phyloP scores from a whole-genome alignment of 2,329 filamentous ascomycete genomes.

The Colletotrichum orchidophilum region DNA sequence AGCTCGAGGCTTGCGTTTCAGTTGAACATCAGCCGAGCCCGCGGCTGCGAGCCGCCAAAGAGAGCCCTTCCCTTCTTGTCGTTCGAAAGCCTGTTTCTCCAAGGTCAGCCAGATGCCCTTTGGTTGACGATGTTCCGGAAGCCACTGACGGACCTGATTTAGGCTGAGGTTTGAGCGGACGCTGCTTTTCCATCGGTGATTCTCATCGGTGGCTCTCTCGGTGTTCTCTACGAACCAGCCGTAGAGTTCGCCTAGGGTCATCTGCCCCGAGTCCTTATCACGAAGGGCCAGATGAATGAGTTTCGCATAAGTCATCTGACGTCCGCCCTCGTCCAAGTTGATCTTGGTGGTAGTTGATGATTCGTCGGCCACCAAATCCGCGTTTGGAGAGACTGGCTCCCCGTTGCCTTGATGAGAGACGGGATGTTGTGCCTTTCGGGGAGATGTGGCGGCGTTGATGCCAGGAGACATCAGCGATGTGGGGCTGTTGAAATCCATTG shows the following conservation, averaged over 20 bases:
- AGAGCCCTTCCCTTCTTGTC: neutral
- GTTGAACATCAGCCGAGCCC: neutral
- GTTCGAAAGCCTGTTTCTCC: neutral
- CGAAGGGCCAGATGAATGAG: neutral
- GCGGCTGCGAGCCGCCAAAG: neutral
- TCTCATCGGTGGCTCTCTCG: neutral
- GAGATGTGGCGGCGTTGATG: too few species aligned
- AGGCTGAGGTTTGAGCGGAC: neutral
- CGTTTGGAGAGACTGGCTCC: too few species aligned
- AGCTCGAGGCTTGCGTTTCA: neutral
- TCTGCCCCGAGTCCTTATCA: neutral
- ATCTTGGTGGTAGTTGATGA: neutral
- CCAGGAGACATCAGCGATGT: too few species aligned
- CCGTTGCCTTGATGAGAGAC: too few species aligned
- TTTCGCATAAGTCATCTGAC: neutral
- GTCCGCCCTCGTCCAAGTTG: neutral
- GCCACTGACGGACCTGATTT: neutral
- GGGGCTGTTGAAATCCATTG: too few species aligned
- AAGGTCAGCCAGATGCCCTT: neutral
- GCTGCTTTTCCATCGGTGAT: slow-evolving; percentile 5
- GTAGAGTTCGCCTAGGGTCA: neutral
- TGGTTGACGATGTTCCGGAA: neutral
- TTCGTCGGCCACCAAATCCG: too few species aligned
- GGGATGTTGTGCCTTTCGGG: too few species aligned
- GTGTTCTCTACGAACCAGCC: neutral